Conservation (phyloP, 768 basidiomycete genomes). For the Lactarius hengduanensis region DNA sequence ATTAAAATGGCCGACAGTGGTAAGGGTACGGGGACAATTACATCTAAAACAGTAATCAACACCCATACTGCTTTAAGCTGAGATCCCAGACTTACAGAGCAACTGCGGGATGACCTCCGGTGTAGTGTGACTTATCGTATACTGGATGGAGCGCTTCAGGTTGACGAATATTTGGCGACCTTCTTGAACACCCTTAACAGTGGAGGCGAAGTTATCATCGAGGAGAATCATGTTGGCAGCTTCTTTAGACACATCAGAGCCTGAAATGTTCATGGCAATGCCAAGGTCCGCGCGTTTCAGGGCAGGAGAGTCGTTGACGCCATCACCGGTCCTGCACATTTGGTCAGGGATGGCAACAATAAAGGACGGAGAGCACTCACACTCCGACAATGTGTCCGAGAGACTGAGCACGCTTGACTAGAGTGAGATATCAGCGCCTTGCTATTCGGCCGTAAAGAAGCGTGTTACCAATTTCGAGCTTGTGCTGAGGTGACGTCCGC, state of each 20-base stretch:
- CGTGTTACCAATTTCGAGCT: conserved; percentile 61
- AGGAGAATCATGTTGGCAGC: conserved; percentile 74
- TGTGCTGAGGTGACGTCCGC: conserved; percentile 69
- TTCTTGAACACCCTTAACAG: conserved; percentile 68
- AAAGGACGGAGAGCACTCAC: conserved; percentile 40
- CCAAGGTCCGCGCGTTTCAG: conserved; percentile 71
- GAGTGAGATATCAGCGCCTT: conserved; percentile 6
- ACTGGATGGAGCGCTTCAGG: conserved; percentile 68
- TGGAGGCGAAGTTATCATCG: conserved; percentile 71
- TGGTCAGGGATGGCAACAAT: conserved; percentile 12
- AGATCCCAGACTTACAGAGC: conserved; percentile 44
- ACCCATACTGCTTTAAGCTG: not conserved
- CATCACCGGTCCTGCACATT: conserved; percentile 57
- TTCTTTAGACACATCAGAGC: conserved; percentile 72
- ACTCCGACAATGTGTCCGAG: conserved; percentile 71
- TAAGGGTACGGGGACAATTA: conserved; percentile 64
- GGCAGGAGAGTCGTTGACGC: conserved; percentile 71
- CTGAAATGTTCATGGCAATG: conserved; percentile 74
- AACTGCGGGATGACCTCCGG: conserved; percentile 70
- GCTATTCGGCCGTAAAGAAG: not conserved
- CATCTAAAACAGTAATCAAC: conserved; percentile 42
- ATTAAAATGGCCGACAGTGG: conserved; percentile 68
- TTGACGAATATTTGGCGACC: conserved; percentile 70
- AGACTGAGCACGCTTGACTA: conserved; percentile 70
- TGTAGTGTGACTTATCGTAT: conserved; percentile 65